Evolutionary conservation across 805 yeast species (phyloP), one percentile per base, ranked within the genome.

Genomic region (Saccharomycopsis babjevae): DNA sequence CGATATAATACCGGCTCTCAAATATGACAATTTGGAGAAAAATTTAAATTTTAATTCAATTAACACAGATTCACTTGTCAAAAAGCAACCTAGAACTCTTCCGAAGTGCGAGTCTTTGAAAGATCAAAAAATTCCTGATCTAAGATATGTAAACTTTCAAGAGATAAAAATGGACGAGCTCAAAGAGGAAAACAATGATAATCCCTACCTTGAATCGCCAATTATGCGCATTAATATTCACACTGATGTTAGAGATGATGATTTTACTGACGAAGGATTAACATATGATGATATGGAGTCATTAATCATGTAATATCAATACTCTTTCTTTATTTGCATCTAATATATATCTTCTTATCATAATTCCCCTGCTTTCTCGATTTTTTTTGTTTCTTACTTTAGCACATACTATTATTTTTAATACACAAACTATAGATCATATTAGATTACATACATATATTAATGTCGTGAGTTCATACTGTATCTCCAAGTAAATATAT

Each of bases 1-100:
- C 56, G 61, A 60, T 16, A 50, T 39, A 16, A 62, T 62, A 25
- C 65, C 65, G 11, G 59, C 34, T 25, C 56, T 62, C 40, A 54
- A 40, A 28, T 28, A 52, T 16, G 30, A 20, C 25, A 36, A 57
- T 5, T 34, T 58, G 13, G 43, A 54, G 13, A 54, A 36, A 34
- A 61, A 60, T 11, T 59, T 55, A 13, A 28, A 34, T 16, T 43
- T 46, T 15, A 28, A 46, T 18, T 18, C 25, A 13, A 28, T 25
- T 25, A 39, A 46, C 18, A 11, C 32, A 5, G 62, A 60, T 18
- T 32, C 38, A 6, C 38, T 61, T 30, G 46, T 63, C 5, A 63
- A 63, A 40, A 63, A 63, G 28, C 62, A 59, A 36, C 59, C 64
- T 16, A 54, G 40, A 22, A 8, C 38, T 30, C 42, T 61, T 15